Evolutionary conservation across 2,329 filamentous ascomycete genomes (phyloP).

Genomic region (Elsinoe perseae): DNA sequence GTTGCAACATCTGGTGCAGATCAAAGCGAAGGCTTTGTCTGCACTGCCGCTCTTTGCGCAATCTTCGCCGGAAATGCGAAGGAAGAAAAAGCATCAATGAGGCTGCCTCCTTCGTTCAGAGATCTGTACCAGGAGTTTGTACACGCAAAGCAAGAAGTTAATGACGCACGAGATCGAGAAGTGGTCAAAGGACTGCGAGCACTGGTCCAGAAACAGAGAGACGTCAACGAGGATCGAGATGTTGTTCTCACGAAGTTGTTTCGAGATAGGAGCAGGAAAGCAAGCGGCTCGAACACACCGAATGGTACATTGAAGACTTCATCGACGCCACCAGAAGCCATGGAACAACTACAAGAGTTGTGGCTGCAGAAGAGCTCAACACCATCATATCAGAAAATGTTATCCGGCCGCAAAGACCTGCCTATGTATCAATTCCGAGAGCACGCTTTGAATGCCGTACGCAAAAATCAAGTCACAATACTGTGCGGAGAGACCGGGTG

Average conservation of each 20-base stretch:
- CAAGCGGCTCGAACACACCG: slow-evolving; percentile 29
- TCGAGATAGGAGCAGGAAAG: slow-evolving; percentile 37
- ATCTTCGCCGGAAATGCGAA: slow-evolving; percentile 69
- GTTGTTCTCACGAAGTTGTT: slow-evolving; percentile 71
- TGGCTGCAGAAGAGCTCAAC: slow-evolving; percentile 47
- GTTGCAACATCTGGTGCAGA: slow-evolving; percentile 65
- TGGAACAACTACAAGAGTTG: slow-evolving; percentile 39
- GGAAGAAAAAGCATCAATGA: slow-evolving; percentile 76
- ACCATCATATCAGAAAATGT: slow-evolving; percentile 66
- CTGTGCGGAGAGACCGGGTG: slow-evolving; percentile 95
- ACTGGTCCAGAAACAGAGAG: slow-evolving; percentile 60
- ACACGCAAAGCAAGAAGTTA: slow-evolving; percentile 59
- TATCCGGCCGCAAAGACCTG: slow-evolving; percentile 66
- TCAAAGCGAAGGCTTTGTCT: slow-evolving; percentile 82
- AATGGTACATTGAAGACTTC: slow-evolving; percentile 16
- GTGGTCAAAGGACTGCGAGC: slow-evolving; percentile 60
- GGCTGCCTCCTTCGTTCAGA: slow-evolving; percentile 72
- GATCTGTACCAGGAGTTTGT: slow-evolving; percentile 78
- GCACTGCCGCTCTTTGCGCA: slow-evolving; percentile 73
- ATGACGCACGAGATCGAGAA: slow-evolving; percentile 62
- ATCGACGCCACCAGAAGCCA: slow-evolving; percentile 22
- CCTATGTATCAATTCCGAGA: slow-evolving; percentile 84
- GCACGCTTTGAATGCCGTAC: slow-evolving; percentile 68
- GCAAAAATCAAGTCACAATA: slow-evolving; percentile 77
- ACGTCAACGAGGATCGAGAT: slow-evolving; percentile 43